Evolutionary conservation across 192 early-diverging fungal genomes (phyloP).

Genomic region (Paraglomus occultum): DNA sequence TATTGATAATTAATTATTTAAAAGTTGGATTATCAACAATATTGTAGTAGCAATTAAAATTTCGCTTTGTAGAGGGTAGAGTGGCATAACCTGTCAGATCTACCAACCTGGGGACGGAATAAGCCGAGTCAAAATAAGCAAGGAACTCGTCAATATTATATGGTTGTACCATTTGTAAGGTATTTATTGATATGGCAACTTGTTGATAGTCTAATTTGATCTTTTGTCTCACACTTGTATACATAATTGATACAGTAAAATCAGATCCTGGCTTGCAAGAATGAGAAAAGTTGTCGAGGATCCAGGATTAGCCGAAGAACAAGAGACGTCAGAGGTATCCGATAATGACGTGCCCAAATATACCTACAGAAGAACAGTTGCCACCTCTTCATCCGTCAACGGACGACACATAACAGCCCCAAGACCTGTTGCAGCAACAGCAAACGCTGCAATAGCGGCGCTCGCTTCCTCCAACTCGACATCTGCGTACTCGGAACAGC

Average conservation of each 20-base stretch:
- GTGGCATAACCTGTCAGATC: slow-evolving; percentile 65
- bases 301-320: background rate
- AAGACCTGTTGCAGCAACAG: slow-evolving; percentile 5
- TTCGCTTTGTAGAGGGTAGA: slow-evolving; percentile 49
- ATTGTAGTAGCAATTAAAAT: background rate
- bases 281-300: background rate
- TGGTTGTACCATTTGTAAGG: slow-evolving; percentile 73
- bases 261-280: background rate
- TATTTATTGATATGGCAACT: slow-evolving; percentile 14
- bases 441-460: slow-evolving; percentile 12
- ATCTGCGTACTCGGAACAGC: slow-evolving; percentile 7
- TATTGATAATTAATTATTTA: background rate
- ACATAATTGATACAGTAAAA: background rate
- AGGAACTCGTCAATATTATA: slow-evolving; percentile 55
- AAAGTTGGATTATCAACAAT: too few relatives aligned
- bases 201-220: background rate
- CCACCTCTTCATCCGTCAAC: background rate
- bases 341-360: background rate
- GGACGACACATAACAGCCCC: slow-evolving; percentile 22
- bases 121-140: slow-evolving; percentile 23
- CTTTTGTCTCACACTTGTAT: background rate
- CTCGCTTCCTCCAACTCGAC: background rate
- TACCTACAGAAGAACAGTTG: background rate
- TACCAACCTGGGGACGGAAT: slow-evolving; percentile 44
- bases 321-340: background rate